phyloP scores from a whole-genome alignment of 345 rosid species.

The Carallia pectinifolia region DNA sequence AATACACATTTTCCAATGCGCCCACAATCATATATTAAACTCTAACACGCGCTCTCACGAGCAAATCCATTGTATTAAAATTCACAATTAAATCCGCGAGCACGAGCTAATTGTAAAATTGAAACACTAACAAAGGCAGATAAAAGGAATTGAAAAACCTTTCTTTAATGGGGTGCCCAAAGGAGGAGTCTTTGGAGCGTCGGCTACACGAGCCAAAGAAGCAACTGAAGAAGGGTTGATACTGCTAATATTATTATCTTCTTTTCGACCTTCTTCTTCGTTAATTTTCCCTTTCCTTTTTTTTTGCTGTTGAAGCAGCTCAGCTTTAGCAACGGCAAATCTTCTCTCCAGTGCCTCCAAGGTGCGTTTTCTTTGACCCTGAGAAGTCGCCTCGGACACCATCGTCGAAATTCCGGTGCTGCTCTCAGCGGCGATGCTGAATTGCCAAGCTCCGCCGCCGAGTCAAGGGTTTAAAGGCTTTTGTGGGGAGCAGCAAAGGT shows the following conservation, averaged over 20 bases:
- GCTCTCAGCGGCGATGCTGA: too few relatives aligned
- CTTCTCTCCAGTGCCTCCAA: conserved; percentile 63
- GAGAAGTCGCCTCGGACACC: conserved; percentile 8
- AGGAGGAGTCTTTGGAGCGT: conserved; percentile 23
- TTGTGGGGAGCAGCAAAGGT: too few relatives aligned
- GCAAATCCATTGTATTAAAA: too few relatives aligned
- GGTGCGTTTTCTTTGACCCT: conserved; percentile 46
- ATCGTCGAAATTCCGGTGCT: neutral
- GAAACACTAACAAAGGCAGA: neutral
- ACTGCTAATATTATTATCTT: neutral
- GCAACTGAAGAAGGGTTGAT: conserved; percentile 15
- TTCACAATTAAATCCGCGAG: neutral
- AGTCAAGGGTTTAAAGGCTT: too few relatives aligned
- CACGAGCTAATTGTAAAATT: neutral
- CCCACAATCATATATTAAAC: too few relatives aligned
- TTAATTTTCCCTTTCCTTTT: conserved; percentile 29
- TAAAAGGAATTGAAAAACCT: conserved; percentile 29
- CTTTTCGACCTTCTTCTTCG: conserved; percentile 22
- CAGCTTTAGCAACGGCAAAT: conserved; percentile 54
- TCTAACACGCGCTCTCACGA: too few relatives aligned
- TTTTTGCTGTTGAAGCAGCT: conserved; percentile 47
- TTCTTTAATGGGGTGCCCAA: conserved; percentile 20
- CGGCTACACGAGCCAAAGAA: conserved; percentile 13
- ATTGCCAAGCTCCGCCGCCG: too few relatives aligned
- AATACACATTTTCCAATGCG: neutral